Evolutionary conservation across 73 alveolate species (phyloP).

Genomic region (Blepharisma stoltei): DNA sequence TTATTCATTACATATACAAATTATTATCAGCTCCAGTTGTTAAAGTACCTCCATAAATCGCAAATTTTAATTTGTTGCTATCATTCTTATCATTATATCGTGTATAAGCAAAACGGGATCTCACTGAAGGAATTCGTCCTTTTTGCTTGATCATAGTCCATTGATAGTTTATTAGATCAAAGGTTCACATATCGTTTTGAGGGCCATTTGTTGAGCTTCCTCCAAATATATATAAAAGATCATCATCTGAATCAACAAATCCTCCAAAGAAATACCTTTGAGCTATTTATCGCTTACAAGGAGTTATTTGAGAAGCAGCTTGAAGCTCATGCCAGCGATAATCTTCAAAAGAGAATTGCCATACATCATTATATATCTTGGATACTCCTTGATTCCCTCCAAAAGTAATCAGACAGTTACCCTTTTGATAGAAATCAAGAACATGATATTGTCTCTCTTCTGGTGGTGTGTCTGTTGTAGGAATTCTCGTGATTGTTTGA

Average conservation of each 20-base stretch:
- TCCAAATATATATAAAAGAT: slow-evolving; percentile 8
- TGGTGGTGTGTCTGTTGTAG: slow-evolving; percentile 26
- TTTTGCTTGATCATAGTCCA: neutral
- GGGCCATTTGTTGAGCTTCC: slow-evolving; percentile 17
- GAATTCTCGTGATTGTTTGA: neutral
- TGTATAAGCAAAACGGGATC: slow-evolving; percentile 2
- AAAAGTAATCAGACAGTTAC: neutral
- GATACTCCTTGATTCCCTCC: neutral
- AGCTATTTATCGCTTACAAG: neutral
- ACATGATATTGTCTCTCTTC: neutral
- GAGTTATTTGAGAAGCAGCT: neutral
- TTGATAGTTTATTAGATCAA: neutral
- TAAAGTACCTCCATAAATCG: neutral
- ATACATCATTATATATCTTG: neutral
- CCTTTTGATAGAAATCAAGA: neutral
- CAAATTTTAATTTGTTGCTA: neutral
- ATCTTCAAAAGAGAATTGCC: neutral
- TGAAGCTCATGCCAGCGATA: neutral
- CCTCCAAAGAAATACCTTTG: neutral
- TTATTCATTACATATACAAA: neutral
- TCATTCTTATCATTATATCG: neutral
- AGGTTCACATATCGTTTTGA: neutral
- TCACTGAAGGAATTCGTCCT: neutral
- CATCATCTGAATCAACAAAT: neutral
- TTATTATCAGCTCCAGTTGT: neutral